Evolutionary conservation across 345 rosid species (phyloP).

Genomic region (Citrus sp.): DNA sequence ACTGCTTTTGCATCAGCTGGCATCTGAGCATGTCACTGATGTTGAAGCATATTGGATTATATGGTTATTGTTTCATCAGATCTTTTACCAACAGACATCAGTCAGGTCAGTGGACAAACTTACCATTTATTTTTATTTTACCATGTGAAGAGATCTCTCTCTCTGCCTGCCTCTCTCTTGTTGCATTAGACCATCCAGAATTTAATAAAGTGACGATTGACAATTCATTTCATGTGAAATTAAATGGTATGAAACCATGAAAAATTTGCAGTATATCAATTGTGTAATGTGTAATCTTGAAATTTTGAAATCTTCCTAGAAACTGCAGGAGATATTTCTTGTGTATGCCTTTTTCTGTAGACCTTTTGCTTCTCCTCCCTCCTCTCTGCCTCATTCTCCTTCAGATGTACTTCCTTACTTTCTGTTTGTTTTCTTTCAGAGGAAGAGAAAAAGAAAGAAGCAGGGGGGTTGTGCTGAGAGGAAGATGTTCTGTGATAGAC

Average conservation of each 20-base stretch:
- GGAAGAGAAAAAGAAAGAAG: no score
- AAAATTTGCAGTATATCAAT: neutral
- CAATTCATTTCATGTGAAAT: neutral
- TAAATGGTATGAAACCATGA: neutral
- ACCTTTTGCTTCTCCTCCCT: neutral
- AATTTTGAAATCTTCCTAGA: neutral
- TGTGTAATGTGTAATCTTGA: neutral
- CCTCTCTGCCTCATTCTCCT: neutral
- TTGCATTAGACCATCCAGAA: slow-evolving; percentile 9
- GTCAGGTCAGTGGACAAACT: slow-evolving; percentile 49
- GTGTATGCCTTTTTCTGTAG: neutral
- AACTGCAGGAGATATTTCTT: neutral
- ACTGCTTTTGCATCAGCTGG: slow-evolving; percentile 72
- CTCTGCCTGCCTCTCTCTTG: neutral
- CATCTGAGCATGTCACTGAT: slow-evolving; percentile 52
- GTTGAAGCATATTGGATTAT: slow-evolving; percentile 83
- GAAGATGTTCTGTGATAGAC: neutral
- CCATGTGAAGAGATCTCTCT: neutral
- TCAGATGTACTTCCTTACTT: neutral
- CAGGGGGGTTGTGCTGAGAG: neutral
- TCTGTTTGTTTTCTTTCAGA: neutral
- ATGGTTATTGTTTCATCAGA: slow-evolving; percentile 63
- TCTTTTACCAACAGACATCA: slow-evolving; percentile 44
- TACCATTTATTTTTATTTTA: slow-evolving; percentile 1
- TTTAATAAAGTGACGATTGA: neutral